Evolutionary conservation across 768 basidiomycete genomes (phyloP).

Genomic region (Amanita rimosa): DNA sequence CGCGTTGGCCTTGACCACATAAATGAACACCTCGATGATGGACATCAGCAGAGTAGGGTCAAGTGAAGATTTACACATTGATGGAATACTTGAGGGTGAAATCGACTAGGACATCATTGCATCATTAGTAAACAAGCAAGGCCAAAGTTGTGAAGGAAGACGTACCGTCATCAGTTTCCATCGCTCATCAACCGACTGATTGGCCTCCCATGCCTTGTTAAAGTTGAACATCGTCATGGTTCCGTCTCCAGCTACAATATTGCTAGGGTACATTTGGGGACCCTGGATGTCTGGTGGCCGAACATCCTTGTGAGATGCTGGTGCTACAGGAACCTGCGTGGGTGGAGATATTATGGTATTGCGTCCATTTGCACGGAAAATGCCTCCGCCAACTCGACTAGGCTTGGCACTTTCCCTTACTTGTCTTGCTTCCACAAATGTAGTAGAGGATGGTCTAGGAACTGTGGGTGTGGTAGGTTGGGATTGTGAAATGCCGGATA

Average conservation of each 20-base stretch:
- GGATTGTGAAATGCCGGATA: constrained; percentile 4
- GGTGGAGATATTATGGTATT: constrained; percentile 38
- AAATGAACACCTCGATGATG: constrained; percentile 40
- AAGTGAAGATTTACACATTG: constrained; percentile 58
- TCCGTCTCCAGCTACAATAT: not conserved
- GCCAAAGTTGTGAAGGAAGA: constrained; percentile 4
- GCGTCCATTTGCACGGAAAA: constrained; percentile 56
- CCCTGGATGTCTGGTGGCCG: no score
- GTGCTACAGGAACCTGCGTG: not conserved
- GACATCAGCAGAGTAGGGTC: constrained; percentile 53
- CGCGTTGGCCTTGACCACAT: constrained; percentile 13
- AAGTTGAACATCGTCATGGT: constrained; percentile 50
- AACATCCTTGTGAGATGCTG: constrained; percentile 1
- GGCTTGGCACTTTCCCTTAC: constrained; percentile 44
- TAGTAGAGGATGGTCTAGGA: constrained; percentile 14
- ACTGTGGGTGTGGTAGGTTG: constrained; percentile 5
- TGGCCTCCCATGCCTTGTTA: constrained; percentile 42
- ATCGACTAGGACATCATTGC: constrained; percentile 36
- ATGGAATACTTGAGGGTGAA: constrained; percentile 41
- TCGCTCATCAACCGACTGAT: constrained; percentile 27
- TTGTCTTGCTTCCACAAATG: constrained; percentile 51
- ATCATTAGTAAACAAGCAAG: not conserved
- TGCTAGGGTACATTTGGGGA: not conserved
- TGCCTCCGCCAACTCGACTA: constrained; percentile 55
- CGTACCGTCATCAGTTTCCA: constrained; percentile 53